Evolutionary conservation across 306 rosid species (phyloP).

Genomic region (Arachis hypogaea): DNA sequence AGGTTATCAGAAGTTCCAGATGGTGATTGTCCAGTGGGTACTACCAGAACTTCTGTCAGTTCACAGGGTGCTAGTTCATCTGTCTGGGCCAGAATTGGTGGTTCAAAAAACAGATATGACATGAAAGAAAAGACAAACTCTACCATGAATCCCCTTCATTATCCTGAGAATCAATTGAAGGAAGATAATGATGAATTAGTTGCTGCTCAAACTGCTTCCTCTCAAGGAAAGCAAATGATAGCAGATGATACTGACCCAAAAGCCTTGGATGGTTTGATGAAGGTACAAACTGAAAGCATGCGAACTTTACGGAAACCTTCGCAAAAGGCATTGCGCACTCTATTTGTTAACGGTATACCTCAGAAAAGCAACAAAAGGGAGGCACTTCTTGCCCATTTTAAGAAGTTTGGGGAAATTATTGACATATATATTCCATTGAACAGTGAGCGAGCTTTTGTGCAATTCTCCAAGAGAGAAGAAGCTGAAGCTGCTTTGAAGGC

Average conservation of each 20-base stretch:
- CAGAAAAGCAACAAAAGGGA: constrained; percentile 76
- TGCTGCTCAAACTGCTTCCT: constrained; percentile 52
- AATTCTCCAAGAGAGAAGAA: constrained; percentile 96
- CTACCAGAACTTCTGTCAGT: constrained; percentile 55
- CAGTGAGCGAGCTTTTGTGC: constrained; percentile 92
- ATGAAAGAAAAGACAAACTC: constrained; percentile 64
- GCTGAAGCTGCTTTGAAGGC: constrained; percentile 97
- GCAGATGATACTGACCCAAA: constrained; percentile 62
- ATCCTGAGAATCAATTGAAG: constrained; percentile 62
- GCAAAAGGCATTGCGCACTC: constrained; percentile 87
- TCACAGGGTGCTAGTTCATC: constrained; percentile 65
- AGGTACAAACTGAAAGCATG: constrained; percentile 55
- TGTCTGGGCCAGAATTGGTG: constrained; percentile 88
- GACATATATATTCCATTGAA: constrained; percentile 87
- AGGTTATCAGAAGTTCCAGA: constrained; percentile 49
- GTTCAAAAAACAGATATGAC: constrained; percentile 70
- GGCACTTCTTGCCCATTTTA: constrained; percentile 86
- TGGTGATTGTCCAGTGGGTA: constrained; percentile 60
- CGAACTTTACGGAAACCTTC: constrained; percentile 68
- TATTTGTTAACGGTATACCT: constrained; percentile 92
- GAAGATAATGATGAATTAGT: constrained; percentile 60
- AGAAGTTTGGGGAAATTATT: constrained; percentile 84
- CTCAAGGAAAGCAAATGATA: constrained; percentile 62
- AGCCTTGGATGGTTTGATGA: constrained; percentile 54
- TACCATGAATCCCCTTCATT: constrained; percentile 52